Evolutionary conservation across 768 basidiomycete genomes (phyloP).

Genomic region (Mycena alexandri): DNA sequence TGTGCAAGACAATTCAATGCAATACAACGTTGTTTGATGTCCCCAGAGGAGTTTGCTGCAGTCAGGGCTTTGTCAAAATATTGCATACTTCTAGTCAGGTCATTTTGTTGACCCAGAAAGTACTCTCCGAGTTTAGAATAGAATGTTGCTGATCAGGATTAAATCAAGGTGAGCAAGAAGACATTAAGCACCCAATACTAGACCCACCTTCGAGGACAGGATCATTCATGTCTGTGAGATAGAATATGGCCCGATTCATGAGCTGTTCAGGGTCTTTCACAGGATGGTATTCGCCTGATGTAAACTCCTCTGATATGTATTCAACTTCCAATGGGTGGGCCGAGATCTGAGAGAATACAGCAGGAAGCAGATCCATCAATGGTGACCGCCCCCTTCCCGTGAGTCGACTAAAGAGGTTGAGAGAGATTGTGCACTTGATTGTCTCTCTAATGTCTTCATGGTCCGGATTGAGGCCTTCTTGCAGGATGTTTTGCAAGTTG

Average conservation of each 20-base stretch:
- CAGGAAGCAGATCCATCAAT: slow-evolving; percentile 1
- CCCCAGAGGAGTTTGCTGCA: neutral
- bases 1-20: neutral
- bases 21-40: neutral
- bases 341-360: neutral
- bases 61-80: neutral
- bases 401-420: neutral
- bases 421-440: neutral
- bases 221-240: neutral
- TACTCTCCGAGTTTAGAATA: neutral
- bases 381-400: neutral
- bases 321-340: neutral
- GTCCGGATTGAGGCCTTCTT: neutral
- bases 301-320: neutral
- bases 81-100: neutral
- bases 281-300: neutral
- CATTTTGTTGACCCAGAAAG: neutral
- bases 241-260: neutral
- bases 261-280: neutral
- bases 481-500: neutral
- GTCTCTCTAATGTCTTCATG: neutral
- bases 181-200: neutral
- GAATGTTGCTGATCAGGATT: neutral
- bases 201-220: neutral
- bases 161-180: neutral